A percentile compares a stretch with the other conserved stretches of the same genome.
phyloP scores from a whole-genome alignment of 768 basidiomycete species.

The Agrocybe chaxingu region DNA sequence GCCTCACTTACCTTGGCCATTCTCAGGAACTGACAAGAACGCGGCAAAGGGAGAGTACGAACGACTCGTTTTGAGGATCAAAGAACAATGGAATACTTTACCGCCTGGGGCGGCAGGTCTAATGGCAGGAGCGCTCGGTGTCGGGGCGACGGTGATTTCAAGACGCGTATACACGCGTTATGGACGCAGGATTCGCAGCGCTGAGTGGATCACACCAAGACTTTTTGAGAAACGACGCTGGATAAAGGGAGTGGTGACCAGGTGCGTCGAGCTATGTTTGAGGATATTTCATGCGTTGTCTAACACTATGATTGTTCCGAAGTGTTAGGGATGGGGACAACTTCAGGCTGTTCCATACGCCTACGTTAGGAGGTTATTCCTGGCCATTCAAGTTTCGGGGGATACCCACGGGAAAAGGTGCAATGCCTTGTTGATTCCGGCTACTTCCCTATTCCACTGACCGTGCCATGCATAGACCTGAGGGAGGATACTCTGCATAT shows the following conservation, averaged over 20 bases:
- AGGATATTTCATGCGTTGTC: not conserved
- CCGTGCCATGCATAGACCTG: conserved; percentile 44
- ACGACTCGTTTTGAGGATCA: too few species aligned
- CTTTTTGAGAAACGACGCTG: conserved; percentile 56
- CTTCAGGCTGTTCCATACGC: conserved; percentile 86
- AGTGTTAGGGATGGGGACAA: conserved; percentile 89
- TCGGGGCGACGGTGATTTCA: conserved; percentile 29
- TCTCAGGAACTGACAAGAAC: too few species aligned
- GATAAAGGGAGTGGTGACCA: conserved; percentile 81
- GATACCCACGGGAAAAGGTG: conserved; percentile 64
- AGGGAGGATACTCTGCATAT: conserved; percentile 83
- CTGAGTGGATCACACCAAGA: conserved; percentile 69
- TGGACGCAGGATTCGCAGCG: conserved; percentile 57
- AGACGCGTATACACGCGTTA: conserved; percentile 44
- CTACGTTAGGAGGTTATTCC: conserved; percentile 61
- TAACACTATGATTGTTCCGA: conserved; percentile 1
- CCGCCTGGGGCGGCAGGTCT: conserved; percentile 27
- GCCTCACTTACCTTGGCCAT: too few species aligned
- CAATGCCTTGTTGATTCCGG: not conserved
- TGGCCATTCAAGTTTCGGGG: conserved; percentile 70
- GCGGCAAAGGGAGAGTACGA: too few species aligned
- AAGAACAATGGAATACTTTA: conserved; percentile 7
- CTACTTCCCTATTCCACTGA: not conserved
- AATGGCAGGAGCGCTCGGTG: conserved; percentile 38
- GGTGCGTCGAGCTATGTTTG: conserved; percentile 36